Evolutionary conservation across 495 filamentous ascomycete genomes (phyloP), one percentile per base, ranked within the genome.

Genomic region (Monascus purpureus): DNA sequence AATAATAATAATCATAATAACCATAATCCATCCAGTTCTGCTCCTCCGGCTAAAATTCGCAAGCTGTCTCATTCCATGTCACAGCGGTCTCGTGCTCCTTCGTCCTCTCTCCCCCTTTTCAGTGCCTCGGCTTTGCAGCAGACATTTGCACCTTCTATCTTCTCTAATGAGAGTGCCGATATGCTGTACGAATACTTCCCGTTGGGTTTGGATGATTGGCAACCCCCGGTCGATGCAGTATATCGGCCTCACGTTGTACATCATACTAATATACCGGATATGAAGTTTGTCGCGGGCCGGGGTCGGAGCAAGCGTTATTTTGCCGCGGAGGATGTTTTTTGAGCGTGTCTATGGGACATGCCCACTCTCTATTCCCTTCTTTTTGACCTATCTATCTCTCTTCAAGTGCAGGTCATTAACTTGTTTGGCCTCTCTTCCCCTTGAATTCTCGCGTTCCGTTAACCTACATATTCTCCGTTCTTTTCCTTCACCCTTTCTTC

Each of bases 191-290:
- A 93, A 50, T 93, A 93, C 48, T 93, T 93, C 38, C 85, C 85
- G 4, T 63, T 93, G 14, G 83, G 80, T 13, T 52, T 88, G 39
- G 82, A 93, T 53, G 85, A 93, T 40, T 93, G 84, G 84, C 83
- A 85, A 64, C 79, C 80, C 2, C 85, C 85, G 3, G 85, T 93
- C 8, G 85, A 93, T 51, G 84, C 85, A 6, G 77, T 93, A 24
- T 93, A 93, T 40, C 65, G 85, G n/a, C 85, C 85, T 6, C 85
- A 93, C 52, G 81, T 90, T 6, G 85, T 92, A 2, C 85, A 93
- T 54, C 85, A 93, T 47, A 86, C 78, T 20, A 77, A 77, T 26
- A 63, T 84, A 31, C 80, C 80, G 2, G 81, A 88, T 44, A 68
- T 78, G 43, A 86, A 84, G 43, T 77, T 77, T 9, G 65, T 75